phyloP scores from a whole-genome alignment of 352 stramenopile species.

The Globisporangium sylvaticum region DNA sequence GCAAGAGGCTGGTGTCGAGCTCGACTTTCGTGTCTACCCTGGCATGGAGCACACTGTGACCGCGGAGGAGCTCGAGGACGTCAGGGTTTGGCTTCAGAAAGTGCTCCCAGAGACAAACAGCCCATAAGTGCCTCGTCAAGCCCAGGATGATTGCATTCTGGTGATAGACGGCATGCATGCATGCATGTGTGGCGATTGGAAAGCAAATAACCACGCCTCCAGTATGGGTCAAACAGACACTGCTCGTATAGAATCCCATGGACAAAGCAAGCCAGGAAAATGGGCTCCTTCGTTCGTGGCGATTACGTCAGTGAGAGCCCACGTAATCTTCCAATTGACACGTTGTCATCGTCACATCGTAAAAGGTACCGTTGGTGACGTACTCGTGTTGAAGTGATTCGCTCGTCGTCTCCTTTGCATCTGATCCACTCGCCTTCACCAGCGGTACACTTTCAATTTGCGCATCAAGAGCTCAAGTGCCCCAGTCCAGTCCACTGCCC shows the following conservation, averaged over 20 bases:
- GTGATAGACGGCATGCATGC: neutral
- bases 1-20: conserved; percentile 37
- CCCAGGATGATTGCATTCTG: neutral
- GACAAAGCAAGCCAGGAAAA: neutral
- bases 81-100: conserved; percentile 56
- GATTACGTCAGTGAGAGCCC: neutral
- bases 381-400: neutral
- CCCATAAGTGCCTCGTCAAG: neutral
- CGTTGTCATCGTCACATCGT: neutral
- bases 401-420: no score
- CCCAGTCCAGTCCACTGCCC: neutral
- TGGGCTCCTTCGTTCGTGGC: neutral
- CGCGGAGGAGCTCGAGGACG: conserved; percentile 65
- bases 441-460: neutral
- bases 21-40: conserved; percentile 63
- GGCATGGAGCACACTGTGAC: conserved; percentile 65
- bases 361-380: neutral
- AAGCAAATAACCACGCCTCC: neutral
- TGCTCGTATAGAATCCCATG: neutral
- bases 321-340: neutral
- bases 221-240: neutral
- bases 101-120: conserved; percentile 1
- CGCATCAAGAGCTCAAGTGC: neutral
- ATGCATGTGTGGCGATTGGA: neutral
- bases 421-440: no score